phyloP scores from a whole-genome alignment of 1,139 yeast species.

The Kodamaea alishanica region DNA sequence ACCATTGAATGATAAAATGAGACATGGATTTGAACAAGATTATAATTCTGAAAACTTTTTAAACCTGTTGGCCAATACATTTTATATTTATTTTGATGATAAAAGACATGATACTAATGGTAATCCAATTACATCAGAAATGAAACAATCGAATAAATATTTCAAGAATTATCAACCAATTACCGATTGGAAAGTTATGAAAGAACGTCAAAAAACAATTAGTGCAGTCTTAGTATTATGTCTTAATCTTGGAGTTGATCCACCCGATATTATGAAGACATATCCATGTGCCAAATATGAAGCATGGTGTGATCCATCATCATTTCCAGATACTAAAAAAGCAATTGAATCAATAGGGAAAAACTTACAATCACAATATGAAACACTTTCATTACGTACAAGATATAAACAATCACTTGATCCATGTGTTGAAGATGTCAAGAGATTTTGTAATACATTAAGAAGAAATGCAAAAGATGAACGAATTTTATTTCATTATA shows the following conservation, averaged over 20 bases:
- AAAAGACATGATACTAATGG: constrained; percentile 92
- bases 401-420: constrained; percentile 88
- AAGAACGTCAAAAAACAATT: constrained; percentile 90
- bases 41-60: constrained; percentile 62
- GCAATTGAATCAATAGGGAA: constrained; percentile 92
- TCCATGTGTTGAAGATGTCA: constrained; percentile 94
- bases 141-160: constrained; percentile 42
- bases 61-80: constrained; percentile 61
- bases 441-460: constrained; percentile 83
- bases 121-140: constrained; percentile 64
- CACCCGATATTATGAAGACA: constrained; percentile 92
- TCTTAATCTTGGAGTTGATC: constrained; percentile 90
- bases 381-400: constrained; percentile 80
- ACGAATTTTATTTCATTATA: constrained; percentile 87
- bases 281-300: constrained; percentile 92
- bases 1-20: constrained; percentile 52
- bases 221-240: constrained; percentile 90
- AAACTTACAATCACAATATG: constrained; percentile 82
- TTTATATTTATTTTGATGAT: constrained; percentile 79
- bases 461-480: constrained; percentile 90
- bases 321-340: constrained; percentile 81
- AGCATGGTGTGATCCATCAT: constrained; percentile 89
- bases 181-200: constrained; percentile 86
- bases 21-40: constrained; percentile 83
- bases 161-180: constrained; percentile 62